Percentiles rank a stretch among this genome's conserved stretches.
These are phyloP conservation scores for Pisolithus thermaeus DNA, from an alignment of 1,284 basidiomycete genomes.

Conservation along the genomic window DNA sequence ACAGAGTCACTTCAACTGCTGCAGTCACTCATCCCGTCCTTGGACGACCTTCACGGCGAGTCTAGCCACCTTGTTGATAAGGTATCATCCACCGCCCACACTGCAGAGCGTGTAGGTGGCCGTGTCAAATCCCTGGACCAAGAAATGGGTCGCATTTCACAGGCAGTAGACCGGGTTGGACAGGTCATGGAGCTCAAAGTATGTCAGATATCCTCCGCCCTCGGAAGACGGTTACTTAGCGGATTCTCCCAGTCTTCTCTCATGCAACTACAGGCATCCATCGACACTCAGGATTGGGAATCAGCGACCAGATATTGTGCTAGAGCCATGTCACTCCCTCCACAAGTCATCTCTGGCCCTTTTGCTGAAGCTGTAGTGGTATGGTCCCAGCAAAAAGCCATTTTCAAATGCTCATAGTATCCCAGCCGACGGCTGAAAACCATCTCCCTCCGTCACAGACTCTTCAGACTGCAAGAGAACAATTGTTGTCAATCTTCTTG, in stretches of 20 bases:
- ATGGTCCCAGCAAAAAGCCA: conserved; percentile 17
- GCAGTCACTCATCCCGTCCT: conserved; percentile 54
- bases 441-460: conserved; percentile 84
- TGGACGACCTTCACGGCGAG: conserved; percentile 60
- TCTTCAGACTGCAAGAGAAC: conserved; percentile 68
- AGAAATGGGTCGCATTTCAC: conserved; percentile 83
- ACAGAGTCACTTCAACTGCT: conserved; percentile 60
- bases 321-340: conserved; percentile 80
- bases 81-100: conserved; percentile 69
- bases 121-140: conserved; percentile 85
- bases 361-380: conserved; percentile 91
- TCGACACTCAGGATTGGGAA: conserved; percentile 92
- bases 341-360: conserved; percentile 71
- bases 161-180: conserved; percentile 78
- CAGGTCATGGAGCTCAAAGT: conserved; percentile 91
- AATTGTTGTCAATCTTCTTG: conserved; percentile 75
- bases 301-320: conserved; percentile 87
- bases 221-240: conserved; percentile 9
- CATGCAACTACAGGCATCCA: conserved; percentile 66
- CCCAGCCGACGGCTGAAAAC: conserved; percentile 82
- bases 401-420: conserved; percentile 7
- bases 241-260: conserved; percentile 62
- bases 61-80: conserved; percentile 52
- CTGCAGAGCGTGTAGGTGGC: conserved; percentile 86
- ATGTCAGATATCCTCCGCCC: conserved; percentile 8